Conservation (phyloP, 345 rosid species). For the Eutrema heterophyllum region DNA sequence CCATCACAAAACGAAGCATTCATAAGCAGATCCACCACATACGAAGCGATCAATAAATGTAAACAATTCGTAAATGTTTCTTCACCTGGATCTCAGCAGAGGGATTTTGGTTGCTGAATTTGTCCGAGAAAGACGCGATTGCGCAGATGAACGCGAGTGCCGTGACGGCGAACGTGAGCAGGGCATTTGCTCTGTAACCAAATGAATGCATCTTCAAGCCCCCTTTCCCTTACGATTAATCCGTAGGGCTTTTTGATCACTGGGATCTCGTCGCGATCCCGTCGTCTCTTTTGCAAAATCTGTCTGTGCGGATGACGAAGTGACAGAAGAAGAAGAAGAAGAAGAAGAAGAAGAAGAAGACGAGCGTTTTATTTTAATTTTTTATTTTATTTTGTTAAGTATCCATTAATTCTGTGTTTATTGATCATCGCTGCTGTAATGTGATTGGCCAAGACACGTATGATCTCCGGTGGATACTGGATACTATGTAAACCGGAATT, state of each 20-base stretch:
- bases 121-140: conserved; percentile 78
- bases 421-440: conserved; percentile 12
- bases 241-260: background rate
- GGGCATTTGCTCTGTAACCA: conserved; percentile 83
- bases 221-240: background rate
- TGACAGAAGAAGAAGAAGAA: background rate
- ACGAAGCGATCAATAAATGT: background rate
- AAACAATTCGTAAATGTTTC: background rate
- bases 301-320: background rate
- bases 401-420: background rate
- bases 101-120: conserved; percentile 72
- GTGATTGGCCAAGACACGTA: conserved; percentile 30
- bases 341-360: background rate
- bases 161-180: conserved; percentile 76
- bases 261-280: background rate
- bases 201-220: conserved; percentile 69
- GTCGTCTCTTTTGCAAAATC: conserved; percentile 8
- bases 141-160: conserved; percentile 84
- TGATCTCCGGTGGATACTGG: background rate
- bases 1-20: background rate
- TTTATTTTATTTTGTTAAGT: background rate
- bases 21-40: conserved; percentile 7
- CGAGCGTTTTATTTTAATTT: conserved; percentile 17
- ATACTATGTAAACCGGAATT: conserved; percentile 6
- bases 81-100: conserved; percentile 81